Percentiles rank a stretch among this genome's conserved stretches.
Conservation (phyloP, 768 basidiomycete genomes). For the Hericium rajendrae region DNA sequence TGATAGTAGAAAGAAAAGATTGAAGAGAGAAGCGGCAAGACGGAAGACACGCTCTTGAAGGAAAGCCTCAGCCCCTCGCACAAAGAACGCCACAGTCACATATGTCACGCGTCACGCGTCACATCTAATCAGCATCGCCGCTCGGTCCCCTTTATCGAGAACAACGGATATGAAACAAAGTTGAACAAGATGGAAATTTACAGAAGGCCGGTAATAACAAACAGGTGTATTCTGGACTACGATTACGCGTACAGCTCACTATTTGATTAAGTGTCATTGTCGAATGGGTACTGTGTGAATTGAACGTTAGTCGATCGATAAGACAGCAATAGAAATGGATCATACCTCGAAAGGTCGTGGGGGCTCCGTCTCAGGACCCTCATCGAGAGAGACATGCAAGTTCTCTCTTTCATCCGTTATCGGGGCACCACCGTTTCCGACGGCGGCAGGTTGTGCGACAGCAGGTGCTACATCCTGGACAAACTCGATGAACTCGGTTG, state of each 20-base stretch:
- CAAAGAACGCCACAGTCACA: constrained; percentile 4
- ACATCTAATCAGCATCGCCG: constrained; percentile 1
- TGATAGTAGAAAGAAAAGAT: constrained; percentile 4
- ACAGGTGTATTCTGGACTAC: background rate
- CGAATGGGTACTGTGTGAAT: constrained; percentile 59
- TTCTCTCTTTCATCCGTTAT: constrained; percentile 16
- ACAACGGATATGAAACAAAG: too few relatives aligned
- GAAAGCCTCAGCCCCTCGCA: constrained; percentile 3
- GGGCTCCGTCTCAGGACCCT: constrained; percentile 59
- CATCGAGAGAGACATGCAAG: constrained; percentile 56
- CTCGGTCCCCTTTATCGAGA: background rate
- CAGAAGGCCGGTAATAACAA: background rate
- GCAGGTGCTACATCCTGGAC: constrained; percentile 27
- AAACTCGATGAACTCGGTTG: constrained; percentile 60
- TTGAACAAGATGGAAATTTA: background rate
- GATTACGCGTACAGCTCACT: background rate
- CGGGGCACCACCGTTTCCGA: constrained; percentile 23
- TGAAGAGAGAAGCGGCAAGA: background rate
- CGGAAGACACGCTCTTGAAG: constrained; percentile 2
- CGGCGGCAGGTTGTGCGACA: constrained; percentile 15
- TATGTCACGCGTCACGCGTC: background rate
- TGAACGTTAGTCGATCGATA: constrained; percentile 15
- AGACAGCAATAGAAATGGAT: constrained; percentile 3
- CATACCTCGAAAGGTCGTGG: constrained; percentile 82
- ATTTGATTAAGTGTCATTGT: constrained; percentile 43